These are phyloP conservation scores for Naegleria gruberi DNA, from an alignment of 208 protist species.

Conservation along the genomic window DNA sequence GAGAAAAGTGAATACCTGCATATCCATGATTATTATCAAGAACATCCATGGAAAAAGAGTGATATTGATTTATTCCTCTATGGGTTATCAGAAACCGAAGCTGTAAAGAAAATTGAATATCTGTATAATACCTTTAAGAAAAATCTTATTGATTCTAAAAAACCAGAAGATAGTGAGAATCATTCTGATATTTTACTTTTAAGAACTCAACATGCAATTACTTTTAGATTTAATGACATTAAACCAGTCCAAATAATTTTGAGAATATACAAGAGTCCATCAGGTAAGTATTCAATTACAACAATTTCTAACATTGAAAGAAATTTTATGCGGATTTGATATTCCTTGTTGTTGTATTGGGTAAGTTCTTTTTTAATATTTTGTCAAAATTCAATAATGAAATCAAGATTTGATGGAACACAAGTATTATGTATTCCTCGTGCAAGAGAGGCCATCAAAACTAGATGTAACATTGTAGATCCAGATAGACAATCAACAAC, in stretches of 20 bases:
- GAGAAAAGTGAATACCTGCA: too few species aligned
- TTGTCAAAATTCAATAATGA: too few species aligned
- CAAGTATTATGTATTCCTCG: not conserved
- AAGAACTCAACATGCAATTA: not conserved
- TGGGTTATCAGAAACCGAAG: not conserved
- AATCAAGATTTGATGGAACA: slow-evolving; percentile 7
- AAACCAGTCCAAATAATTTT: slow-evolving; percentile 31
- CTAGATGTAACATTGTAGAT: not conserved
- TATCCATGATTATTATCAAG: too few species aligned
- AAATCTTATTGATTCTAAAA: not conserved
- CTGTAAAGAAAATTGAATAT: not conserved
- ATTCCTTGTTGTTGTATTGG: slow-evolving; percentile 22
- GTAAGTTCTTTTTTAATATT: too few species aligned
- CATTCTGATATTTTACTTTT: not conserved
- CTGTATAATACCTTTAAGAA: not conserved
- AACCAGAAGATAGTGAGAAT: not conserved
- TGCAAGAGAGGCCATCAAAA: not conserved
- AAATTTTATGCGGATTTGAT: slow-evolving; percentile 35
- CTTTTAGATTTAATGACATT: not conserved
- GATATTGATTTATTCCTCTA: slow-evolving; percentile 2
- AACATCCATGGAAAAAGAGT: too few species aligned
- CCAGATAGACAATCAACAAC: slow-evolving; percentile 5
- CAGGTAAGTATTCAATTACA: too few species aligned
- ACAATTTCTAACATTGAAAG: too few species aligned
- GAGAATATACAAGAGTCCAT: slow-evolving; percentile 30